phyloP scores from a whole-genome alignment of 305 asterid genomes.

The Fraxinus floribunda region DNA sequence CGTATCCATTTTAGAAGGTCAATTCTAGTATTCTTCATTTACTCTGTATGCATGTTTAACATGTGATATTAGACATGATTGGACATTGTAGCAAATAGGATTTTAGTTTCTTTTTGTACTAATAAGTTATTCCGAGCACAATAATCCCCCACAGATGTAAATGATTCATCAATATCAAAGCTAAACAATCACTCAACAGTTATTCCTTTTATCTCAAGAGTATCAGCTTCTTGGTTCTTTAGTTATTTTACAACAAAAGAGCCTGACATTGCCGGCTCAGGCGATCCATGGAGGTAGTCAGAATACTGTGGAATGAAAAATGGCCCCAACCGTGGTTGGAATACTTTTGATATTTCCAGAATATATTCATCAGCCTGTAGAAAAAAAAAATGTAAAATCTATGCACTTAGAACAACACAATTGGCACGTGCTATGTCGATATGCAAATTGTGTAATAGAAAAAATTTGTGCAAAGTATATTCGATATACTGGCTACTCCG shows the following conservation, averaged over 20 bases:
- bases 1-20: background rate
- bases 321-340: conserved; percentile 46
- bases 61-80: background rate
- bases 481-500: background rate
- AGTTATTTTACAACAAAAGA: conserved; percentile 40
- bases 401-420: conserved; percentile 27
- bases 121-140: background rate
- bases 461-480: too few relatives aligned
- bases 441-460: too few relatives aligned
- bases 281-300: conserved; percentile 46
- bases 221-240: conserved; percentile 36
- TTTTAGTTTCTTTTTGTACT: background rate
- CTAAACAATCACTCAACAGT: conserved; percentile 31
- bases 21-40: background rate
- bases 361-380: conserved; percentile 32
- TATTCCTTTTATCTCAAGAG: conserved; percentile 37
- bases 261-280: conserved; percentile 51
- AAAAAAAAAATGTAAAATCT: background rate
- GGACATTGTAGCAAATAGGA: too few relatives aligned
- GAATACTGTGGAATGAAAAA: conserved; percentile 36
- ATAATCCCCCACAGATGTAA: conserved; percentile 2
- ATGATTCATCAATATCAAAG: background rate
- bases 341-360: conserved; percentile 29
- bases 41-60: background rate
- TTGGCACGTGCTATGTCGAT: conserved; percentile 13